Conservation (phyloP, 2,329 filamentous ascomycete species). For the Zopfia rhizophila region DNA sequence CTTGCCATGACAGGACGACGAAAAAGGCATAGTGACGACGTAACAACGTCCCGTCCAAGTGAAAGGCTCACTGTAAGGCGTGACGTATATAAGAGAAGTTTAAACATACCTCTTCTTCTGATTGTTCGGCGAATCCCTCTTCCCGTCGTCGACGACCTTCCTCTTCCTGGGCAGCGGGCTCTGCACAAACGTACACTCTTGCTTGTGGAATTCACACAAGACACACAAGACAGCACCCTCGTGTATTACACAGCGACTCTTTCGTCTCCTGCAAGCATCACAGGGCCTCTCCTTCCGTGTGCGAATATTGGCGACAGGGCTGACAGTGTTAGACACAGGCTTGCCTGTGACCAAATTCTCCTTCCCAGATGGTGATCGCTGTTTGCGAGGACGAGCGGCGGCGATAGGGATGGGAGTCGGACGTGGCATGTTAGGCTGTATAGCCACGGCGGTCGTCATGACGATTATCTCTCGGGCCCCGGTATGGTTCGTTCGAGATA, state of each 20-base stretch:
- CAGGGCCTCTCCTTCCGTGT: constrained; percentile 55
- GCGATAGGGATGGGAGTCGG: constrained; percentile 58
- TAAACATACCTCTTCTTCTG: constrained; percentile 74
- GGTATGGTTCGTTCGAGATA: constrained; percentile 33
- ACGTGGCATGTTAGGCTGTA: constrained; percentile 58
- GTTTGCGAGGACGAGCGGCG: constrained; percentile 55
- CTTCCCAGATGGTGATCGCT: constrained; percentile 53
- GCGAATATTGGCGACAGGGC: constrained; percentile 50
- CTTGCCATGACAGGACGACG: constrained; percentile 8
- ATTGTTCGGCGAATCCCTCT: constrained; percentile 66
- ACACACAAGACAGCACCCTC: constrained; percentile 79
- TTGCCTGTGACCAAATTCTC: constrained; percentile 55
- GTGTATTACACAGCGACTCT: constrained; percentile 80
- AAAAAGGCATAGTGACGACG: constrained; percentile 12
- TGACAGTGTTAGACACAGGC: constrained; percentile 44
- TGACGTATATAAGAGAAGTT: constrained; percentile 23
- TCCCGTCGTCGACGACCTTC: constrained; percentile 74
- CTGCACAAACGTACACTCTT: constrained; percentile 81
- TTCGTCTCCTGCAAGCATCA: constrained; percentile 78
- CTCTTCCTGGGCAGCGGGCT: constrained; percentile 83
- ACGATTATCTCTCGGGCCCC: constrained; percentile 27
- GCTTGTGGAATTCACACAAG: constrained; percentile 79
- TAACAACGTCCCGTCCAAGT: constrained; percentile 3
- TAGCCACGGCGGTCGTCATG: constrained; percentile 61
- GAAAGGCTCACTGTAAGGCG: constrained; percentile 9